Evolutionary conservation across 164 flowering plant species (phyloP), one percentile per base, ranked within the genome.

Genomic region (Taxillus chinensis): DNA sequence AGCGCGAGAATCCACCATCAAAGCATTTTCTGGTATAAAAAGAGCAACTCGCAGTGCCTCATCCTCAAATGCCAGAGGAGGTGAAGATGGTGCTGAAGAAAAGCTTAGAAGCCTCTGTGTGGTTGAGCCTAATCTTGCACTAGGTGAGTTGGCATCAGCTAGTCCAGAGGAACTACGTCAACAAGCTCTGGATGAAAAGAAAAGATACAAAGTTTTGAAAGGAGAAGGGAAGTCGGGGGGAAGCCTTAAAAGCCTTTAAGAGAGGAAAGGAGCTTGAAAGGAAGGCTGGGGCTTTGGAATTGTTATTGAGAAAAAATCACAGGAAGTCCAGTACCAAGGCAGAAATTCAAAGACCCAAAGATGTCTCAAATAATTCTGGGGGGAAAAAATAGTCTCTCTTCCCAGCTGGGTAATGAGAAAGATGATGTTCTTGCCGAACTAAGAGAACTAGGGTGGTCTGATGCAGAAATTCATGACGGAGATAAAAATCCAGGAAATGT

Each of bases 211-310:
- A 75, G 59, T 76, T 71, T 73, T 93, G 3, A 93, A 90, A 75
- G 92, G 85, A 17, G 88, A 89, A 73, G 91, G 92, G 57, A 90
- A 90, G 64, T 52, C 91, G 58, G 95, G 73, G 73, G 46, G 95
- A 93, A 79, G 96, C 99, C 59, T 67, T 93, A 46, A 81, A 65
- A 73, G 95, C 99, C 39, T 93, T 86, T 68, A 93, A 90, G 77
- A 79, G 86, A 63, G 91, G 95, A 38, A 93, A 90, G 71, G 97
- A 93, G 68, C 91, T 93, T 50, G 98, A 93, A 73, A 83, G 98
- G 73, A 84, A 93, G 76, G 97, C 98, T 64, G 87, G 67, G 15
- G 90, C 97, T 9, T 69, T 89, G 71, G 97, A 93, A 62, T 41
- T 83, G 49, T 61, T 73, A 58, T 58, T 83, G 49, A 77, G 91